Evolutionary conservation across 371 early-diverging fungal species (phyloP).

Genomic region (Mucor velutinosus): DNA sequence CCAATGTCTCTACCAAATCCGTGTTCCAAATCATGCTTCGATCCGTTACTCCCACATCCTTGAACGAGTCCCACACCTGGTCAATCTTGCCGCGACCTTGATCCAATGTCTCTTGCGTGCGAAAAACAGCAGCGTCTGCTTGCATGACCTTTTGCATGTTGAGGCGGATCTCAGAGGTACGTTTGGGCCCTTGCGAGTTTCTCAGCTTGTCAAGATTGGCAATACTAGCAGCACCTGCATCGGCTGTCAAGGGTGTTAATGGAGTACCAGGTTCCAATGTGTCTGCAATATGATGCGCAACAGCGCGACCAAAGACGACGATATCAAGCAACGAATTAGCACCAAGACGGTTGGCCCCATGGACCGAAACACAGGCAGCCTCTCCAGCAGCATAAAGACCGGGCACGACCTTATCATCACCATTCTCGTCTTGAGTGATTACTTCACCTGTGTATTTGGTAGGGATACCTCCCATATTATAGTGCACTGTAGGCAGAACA

Average conservation of each 20-base stretch:
- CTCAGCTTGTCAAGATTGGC: conserved; percentile 93
- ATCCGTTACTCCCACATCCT: conserved; percentile 88
- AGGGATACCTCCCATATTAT: conserved; percentile 99
- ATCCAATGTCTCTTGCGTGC: conserved; percentile 91
- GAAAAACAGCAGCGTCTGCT: conserved; percentile 95
- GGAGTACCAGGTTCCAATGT: conserved; percentile 86
- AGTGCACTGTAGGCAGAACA: conserved; percentile 98
- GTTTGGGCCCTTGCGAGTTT: conserved; percentile 74
- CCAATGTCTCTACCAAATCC: conserved; percentile 93
- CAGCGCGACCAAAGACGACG: conserved; percentile 97
- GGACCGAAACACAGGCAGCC: conserved; percentile 92
- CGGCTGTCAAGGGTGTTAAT: conserved; percentile 78
- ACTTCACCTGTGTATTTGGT: conserved; percentile 97
- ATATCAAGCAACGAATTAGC: conserved; percentile 96
- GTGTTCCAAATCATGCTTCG: conserved; percentile 98
- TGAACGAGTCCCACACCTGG: conserved; percentile 77
- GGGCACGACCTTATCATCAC: conserved; percentile 81
- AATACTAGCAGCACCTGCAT: conserved; percentile 86
- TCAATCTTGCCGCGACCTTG: conserved; percentile 82
- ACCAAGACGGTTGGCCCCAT: conserved; percentile 97
- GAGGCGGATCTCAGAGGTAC: conserved; percentile 89
- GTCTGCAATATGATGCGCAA: conserved; percentile 92
- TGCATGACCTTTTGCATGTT: conserved; percentile 98
- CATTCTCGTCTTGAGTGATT: conserved; percentile 72
- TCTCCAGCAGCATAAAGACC: conserved; percentile 97